Evolutionary conservation across 148 eudicot species (phyloP).

Genomic region (Cornus florida): DNA sequence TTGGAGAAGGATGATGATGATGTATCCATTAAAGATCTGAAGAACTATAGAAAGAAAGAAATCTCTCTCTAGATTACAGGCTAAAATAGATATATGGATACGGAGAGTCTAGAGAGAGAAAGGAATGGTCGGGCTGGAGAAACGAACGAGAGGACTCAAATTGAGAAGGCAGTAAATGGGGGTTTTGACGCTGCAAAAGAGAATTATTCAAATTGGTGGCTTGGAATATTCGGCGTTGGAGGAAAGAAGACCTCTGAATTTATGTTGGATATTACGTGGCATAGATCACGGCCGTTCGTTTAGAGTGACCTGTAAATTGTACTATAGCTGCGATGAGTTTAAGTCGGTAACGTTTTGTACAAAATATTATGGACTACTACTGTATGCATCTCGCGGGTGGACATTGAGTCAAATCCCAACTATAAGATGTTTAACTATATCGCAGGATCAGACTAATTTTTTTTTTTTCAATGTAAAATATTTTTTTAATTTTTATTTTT

Average conservation of each 20-base stretch:
- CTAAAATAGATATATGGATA: too few relatives aligned
- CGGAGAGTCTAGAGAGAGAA: slow-evolving; percentile 10
- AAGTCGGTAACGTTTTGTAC: too few relatives aligned
- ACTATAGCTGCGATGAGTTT: too few relatives aligned
- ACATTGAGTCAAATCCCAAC: too few relatives aligned
- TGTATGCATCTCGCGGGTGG: too few relatives aligned
- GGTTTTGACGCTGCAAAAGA: not conserved
- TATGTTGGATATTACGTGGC: not conserved
- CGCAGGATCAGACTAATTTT: too few relatives aligned
- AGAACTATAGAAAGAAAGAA: not conserved
- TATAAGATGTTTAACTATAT: too few relatives aligned
- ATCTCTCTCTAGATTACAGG: slow-evolving; percentile 16
- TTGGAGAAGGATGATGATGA: not conserved
- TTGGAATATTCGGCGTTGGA: not conserved
- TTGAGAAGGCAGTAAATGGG: not conserved
- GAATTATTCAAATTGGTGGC: not conserved
- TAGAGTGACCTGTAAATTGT: too few relatives aligned
- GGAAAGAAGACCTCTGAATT: not conserved
- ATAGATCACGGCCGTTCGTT: not conserved
- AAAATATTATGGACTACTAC: too few relatives aligned
- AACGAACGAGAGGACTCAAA: not conserved
- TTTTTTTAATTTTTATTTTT: too few relatives aligned
- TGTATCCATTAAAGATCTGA: slow-evolving; percentile 22
- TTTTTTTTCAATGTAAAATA: too few relatives aligned
- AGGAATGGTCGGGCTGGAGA: not conserved